These are phyloP conservation scores for Rugosomyces carneus DNA, from an alignment of 1,284 basidiomycete species.

Conservation along the genomic window DNA sequence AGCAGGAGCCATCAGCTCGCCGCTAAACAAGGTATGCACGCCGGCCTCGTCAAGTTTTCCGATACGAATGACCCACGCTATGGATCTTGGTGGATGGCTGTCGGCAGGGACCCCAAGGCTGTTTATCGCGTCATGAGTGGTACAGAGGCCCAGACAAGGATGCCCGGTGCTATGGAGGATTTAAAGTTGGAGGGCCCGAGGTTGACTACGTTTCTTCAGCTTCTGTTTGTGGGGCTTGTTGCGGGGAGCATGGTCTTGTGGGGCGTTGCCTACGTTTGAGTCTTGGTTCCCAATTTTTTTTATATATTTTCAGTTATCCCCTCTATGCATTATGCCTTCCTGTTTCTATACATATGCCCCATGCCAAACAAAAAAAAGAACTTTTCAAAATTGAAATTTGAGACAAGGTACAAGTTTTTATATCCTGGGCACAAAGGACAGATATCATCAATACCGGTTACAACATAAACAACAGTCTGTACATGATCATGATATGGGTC, in stretches of 20 bases:
- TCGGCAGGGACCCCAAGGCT: slow-evolving; percentile 8
- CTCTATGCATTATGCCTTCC: slow-evolving; percentile 1
- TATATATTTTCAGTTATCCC: slow-evolving; percentile 3
- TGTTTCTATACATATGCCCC: no score
- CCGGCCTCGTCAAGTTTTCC: slow-evolving; percentile 12
- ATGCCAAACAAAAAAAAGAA: slow-evolving; percentile 2
- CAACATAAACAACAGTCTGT: no score
- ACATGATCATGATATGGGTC: no score
- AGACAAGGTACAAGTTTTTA: no score
- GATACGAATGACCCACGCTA: neutral
- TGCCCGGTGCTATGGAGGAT: slow-evolving; percentile 16
- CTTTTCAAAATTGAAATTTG: slow-evolving; percentile 2
- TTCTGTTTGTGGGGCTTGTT: slow-evolving; percentile 14
- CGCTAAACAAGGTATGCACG: slow-evolving; percentile 12
- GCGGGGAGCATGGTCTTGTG: slow-evolving; percentile 13
- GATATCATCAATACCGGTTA: no score
- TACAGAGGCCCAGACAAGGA: slow-evolving; percentile 10
- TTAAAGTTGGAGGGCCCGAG: slow-evolving; percentile 11
- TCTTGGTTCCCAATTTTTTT: neutral
- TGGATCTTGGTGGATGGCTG: slow-evolving; percentile 17
- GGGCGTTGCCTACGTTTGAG: no score
- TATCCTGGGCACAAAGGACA: neutral
- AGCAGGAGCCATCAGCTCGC: slow-evolving; percentile 10
- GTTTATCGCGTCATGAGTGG: slow-evolving; percentile 15
- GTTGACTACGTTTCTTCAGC: slow-evolving; percentile 16